Evolutionary conservation across 2,329 filamentous ascomycete species (phyloP), one percentile per base, ranked within the genome.

Genomic region (Cercospora zeina): DNA sequence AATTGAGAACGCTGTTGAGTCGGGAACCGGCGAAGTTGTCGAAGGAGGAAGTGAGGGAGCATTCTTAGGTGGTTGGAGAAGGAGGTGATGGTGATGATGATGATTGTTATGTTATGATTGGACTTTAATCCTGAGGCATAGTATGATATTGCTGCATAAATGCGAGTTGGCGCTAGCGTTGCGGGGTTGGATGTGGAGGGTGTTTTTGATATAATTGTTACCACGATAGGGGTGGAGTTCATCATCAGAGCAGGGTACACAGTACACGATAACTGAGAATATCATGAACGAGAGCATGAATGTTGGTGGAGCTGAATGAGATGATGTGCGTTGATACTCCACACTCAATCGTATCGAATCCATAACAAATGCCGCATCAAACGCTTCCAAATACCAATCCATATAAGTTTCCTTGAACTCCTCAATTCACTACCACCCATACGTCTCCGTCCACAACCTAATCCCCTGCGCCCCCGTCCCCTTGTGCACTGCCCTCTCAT

Each of bases 401-500:
- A n/a, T n/a, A n/a, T n/a, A n/a, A n/a, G n/a, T n/a, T 19, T n/a
- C 37, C 37, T n/a, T 19, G n/a, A n/a, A n/a, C n/a, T n/a, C n/a
- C 21, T 50, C 24, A 1, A 0, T 21, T 33, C 10, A 2, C 50
- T 34, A 73, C 71, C 70, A 85, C 3, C 79, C 81, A 74, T 86
- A 87, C 16, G 77, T 79, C 72, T 87, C 85, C 0, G 81, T 81
- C 73, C 86, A 83, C 33, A 87, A 71, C 70, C 82, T 86, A 30
- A 88, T 82, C 0, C 86, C 86, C 71, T 88, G 85, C 13, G 86
- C 86, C 0, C 85, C 85, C 0, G 83, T 88, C 1, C 86, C 86
- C 72, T 88, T 88, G 67, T 88, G 85, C 47, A 88, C 85, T 3
- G 85, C 86, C 31, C 86, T 77, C 73, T 89, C 86, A 71, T 89